Conservation (phyloP, 352 stramenopile genomes). For the Pythium pyrilobum region DNA sequence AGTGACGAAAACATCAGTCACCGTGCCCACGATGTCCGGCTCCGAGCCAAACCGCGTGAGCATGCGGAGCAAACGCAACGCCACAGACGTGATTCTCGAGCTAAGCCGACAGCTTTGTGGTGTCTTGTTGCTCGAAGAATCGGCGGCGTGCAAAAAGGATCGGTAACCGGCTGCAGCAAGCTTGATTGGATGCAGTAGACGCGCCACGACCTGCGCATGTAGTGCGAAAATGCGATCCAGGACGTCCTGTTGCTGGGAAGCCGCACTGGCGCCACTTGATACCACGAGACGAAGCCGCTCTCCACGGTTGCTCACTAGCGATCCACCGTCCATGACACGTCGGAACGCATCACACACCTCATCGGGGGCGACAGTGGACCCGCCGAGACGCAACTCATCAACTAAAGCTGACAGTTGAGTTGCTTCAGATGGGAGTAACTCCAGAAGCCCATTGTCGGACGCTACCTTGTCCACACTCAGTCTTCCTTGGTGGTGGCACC, state of each 20-base stretch:
- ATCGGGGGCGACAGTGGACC: slow-evolving; percentile 22
- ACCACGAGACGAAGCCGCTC: slow-evolving; percentile 26
- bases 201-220: slow-evolving; percentile 4
- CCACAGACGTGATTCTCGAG: slow-evolving; percentile 38
- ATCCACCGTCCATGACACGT: slow-evolving; percentile 47
- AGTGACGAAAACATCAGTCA: slow-evolving; percentile 38
- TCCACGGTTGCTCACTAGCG: slow-evolving; percentile 29
- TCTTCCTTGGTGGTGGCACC: slow-evolving; percentile 58
- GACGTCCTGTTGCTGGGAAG: slow-evolving; percentile 15
- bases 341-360: slow-evolving; percentile 37
- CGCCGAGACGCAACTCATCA: slow-evolving; percentile 25
- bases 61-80: slow-evolving; percentile 58
- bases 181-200: slow-evolving; percentile 11
- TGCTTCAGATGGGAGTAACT: slow-evolving; percentile 35
- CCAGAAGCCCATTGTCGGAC: slow-evolving; percentile 44
- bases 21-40: slow-evolving; percentile 26
- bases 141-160: slow-evolving; percentile 5
- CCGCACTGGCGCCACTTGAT: slow-evolving; percentile 1
- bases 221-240: slow-evolving; percentile 9
- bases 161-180: slow-evolving; percentile 15
- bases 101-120: background rate
- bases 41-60: slow-evolving; percentile 61
- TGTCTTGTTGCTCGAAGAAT: background rate
- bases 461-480: slow-evolving; percentile 34
- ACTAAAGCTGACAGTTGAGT: slow-evolving; percentile 32